phyloP scores from a whole-genome alignment of 2,329 filamentous ascomycete genomes.

The Penicillium corylophilum region DNA sequence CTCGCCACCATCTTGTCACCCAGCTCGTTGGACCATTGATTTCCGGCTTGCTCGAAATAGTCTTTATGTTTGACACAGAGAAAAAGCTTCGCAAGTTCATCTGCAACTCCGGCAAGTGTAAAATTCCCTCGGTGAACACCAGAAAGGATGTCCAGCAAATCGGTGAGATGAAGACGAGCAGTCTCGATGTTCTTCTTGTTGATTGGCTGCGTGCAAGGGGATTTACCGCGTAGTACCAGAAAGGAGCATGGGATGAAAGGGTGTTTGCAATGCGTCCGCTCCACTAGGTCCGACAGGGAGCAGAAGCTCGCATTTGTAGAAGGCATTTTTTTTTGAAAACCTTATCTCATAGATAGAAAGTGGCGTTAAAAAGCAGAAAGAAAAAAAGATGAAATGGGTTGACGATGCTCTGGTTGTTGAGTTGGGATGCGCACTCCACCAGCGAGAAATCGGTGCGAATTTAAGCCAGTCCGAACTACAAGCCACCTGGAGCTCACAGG shows the following conservation, averaged over 20 bases:
- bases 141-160: neutral
- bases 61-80: neutral
- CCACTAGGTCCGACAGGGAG: conserved; percentile 1
- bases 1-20: neutral
- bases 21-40: neutral
- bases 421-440: neutral
- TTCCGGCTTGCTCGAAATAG: neutral
- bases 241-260: neutral
- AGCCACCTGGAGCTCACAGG: neutral
- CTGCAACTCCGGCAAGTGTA: neutral
- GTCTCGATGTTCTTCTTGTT: neutral
- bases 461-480: neutral
- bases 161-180: neutral
- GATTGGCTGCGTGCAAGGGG: neutral
- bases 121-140: neutral
- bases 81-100: neutral
- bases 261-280: neutral
- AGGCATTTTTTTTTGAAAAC: neutral
- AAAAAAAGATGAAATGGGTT: neutral
- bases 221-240: neutral
- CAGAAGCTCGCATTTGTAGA: neutral
- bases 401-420: neutral
- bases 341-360: too few species aligned
- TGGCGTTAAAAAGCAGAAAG: too few species aligned
- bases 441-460: neutral